Conservation (phyloP, 2,329 filamentous ascomycete species). For the Aureobasidium vineae region DNA sequence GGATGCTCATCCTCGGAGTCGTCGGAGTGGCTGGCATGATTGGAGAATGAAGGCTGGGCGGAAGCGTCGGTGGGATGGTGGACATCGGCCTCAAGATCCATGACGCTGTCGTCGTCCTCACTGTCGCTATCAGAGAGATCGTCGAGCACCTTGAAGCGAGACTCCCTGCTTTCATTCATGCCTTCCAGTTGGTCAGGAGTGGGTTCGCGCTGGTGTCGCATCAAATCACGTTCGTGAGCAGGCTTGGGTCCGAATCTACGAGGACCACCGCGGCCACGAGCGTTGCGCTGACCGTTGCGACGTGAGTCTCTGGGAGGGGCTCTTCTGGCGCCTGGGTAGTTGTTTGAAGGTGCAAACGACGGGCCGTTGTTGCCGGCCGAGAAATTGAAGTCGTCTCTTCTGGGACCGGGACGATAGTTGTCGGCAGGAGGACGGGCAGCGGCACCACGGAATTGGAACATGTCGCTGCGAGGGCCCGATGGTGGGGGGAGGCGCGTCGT, state of each 20-base stretch:
- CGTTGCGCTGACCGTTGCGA: neutral
- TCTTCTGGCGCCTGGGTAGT: conserved; percentile 23
- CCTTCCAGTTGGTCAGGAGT: conserved; percentile 49
- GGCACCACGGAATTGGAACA: conserved; percentile 28
- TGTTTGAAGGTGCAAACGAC: conserved; percentile 17
- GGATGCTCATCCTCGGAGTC: conserved; percentile 32
- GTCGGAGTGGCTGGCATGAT: conserved; percentile 25
- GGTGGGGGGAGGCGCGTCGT: conserved; percentile 24
- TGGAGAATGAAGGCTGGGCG: neutral
- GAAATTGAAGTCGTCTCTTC: conserved; percentile 26
- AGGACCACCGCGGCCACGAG: conserved; percentile 4
- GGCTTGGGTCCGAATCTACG: conserved; percentile 34
- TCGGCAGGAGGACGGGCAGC: conserved; percentile 10
- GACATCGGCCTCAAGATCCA: conserved; percentile 26
- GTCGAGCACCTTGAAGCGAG: conserved; percentile 44
- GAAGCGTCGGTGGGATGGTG: conserved; percentile 10
- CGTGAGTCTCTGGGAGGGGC: conserved; percentile 9
- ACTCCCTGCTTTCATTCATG: conserved; percentile 41
- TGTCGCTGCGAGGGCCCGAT: conserved; percentile 13
- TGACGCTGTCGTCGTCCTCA: conserved; percentile 37
- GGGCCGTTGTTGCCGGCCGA: conserved; percentile 22
- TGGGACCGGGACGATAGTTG: conserved; percentile 19
- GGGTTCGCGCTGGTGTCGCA: conserved; percentile 42
- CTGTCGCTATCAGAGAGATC: conserved; percentile 43
- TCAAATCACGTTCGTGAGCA: conserved; percentile 47